A percentile compares a stretch with the other conserved stretches of the same genome.
Conservation (phyloP, 805 yeast genomes). For the Candida boleticola region DNA sequence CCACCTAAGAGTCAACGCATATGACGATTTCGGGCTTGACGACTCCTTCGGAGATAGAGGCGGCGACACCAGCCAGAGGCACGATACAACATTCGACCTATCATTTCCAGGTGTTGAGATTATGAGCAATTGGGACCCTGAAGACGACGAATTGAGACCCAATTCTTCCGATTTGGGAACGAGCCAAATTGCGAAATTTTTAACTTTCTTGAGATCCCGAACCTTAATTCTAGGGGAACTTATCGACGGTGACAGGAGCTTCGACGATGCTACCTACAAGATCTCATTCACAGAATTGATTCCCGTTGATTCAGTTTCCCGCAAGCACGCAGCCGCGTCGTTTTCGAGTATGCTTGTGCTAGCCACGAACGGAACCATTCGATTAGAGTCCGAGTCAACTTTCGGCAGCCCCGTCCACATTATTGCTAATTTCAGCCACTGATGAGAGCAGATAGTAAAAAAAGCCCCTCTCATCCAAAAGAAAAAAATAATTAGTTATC, state of each 20-base stretch:
- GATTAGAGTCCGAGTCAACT: background rate
- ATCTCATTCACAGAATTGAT: background rate
- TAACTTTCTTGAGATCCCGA: conserved; percentile 9
- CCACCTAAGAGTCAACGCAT: background rate
- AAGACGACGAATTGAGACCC: conserved; percentile 1
- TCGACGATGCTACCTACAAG: background rate
- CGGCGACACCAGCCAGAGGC: background rate
- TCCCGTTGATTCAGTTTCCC: conserved; percentile 9
- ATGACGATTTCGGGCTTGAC: background rate
- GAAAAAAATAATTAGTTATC: too few relatives aligned
- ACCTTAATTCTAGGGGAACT: conserved; percentile 4
- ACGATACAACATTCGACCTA: conserved; percentile 17
- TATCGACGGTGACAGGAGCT: conserved; percentile 2
- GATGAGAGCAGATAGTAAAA: too few relatives aligned
- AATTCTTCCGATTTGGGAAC: background rate
- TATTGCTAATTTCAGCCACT: too few relatives aligned
- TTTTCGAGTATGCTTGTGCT: conserved; percentile 25
- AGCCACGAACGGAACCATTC: conserved; percentile 12
- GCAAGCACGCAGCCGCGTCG: conserved; percentile 26
- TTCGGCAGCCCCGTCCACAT: too few relatives aligned
- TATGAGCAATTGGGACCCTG: conserved; percentile 4
- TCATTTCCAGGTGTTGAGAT: conserved; percentile 20
- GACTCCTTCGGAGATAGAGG: background rate
- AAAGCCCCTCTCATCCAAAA: too few relatives aligned
- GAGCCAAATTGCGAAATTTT: conserved; percentile 12